Conservation (phyloP, 345 rosid genomes). For the Melaleuca alternifolia region DNA sequence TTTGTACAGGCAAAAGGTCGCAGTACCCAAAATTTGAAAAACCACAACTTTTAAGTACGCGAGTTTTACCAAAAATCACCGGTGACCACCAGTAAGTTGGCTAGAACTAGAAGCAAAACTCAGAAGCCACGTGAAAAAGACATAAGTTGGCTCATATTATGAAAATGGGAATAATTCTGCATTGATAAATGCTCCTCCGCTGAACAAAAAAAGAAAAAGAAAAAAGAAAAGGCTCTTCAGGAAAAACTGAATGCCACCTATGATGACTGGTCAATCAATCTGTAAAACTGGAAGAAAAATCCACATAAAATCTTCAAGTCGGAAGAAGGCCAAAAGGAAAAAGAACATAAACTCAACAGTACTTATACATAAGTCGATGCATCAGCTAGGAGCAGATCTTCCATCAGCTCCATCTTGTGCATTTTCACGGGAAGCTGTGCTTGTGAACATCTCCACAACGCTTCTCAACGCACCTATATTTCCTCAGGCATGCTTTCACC, state of each 20-base stretch:
- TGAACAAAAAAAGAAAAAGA: background rate
- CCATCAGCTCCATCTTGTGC: background rate
- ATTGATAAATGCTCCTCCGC: background rate
- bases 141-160: background rate
- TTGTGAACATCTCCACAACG: slow-evolving; percentile 62
- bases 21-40: background rate
- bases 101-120: background rate
- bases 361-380: background rate
- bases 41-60: background rate
- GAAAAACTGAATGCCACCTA: background rate
- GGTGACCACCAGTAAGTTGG: background rate
- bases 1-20: background rate
- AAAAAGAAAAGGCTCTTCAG: background rate
- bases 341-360: background rate
- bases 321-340: background rate
- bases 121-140: background rate
- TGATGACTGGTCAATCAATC: background rate
- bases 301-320: background rate
- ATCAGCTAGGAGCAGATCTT: background rate
- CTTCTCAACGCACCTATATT: slow-evolving; percentile 49
- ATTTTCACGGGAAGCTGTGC: slow-evolving; percentile 19
- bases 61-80: background rate
- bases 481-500: slow-evolving; percentile 42
- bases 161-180: background rate
- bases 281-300: background rate